These are phyloP conservation scores for Aspergillus ostianus DNA, from an alignment of 495 filamentous ascomycete species.

Conservation along the genomic window DNA sequence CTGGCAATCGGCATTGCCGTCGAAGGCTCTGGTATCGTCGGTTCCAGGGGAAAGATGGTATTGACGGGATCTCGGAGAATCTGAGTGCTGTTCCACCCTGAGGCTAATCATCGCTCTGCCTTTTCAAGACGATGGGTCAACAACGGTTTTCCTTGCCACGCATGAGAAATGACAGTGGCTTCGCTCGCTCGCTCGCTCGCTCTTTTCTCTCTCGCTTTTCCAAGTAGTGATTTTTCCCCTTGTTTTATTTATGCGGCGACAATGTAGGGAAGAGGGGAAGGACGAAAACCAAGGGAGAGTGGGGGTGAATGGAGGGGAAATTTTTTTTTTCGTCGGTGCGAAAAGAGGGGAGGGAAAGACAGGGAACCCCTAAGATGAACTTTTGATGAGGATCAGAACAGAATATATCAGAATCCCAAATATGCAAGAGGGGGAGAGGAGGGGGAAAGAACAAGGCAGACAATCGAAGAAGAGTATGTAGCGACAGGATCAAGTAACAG, in stretches of 20 bases:
- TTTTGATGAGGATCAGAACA: not conserved
- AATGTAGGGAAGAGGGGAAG: conserved; percentile 17
- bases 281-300: conserved; percentile 8
- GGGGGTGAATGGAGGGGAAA: not conserved
- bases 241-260: not conserved
- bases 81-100: conserved; percentile 49
- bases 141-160: conserved; percentile 12
- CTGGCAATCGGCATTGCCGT: conserved; percentile 50
- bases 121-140: conserved; percentile 38
- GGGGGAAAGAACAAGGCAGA: conserved; percentile 1
- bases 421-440: not conserved
- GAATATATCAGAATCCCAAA: not conserved
- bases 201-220: not conserved
- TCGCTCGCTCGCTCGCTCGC: not conserved
- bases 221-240: not conserved
- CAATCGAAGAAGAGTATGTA: not conserved
- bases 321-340: not conserved
- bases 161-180: conserved; percentile 2
- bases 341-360: not conserved
- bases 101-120: conserved; percentile 54
- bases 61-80: conserved; percentile 45
- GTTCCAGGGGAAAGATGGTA: conserved; percentile 38
- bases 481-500: not conserved
- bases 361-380: not conserved
- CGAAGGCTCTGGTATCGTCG: conserved; percentile 35